Evolutionary conservation across 305 asterid species (phyloP), one percentile per base, ranked within the genome.

Genomic region (Andrographis paniculata): DNA sequence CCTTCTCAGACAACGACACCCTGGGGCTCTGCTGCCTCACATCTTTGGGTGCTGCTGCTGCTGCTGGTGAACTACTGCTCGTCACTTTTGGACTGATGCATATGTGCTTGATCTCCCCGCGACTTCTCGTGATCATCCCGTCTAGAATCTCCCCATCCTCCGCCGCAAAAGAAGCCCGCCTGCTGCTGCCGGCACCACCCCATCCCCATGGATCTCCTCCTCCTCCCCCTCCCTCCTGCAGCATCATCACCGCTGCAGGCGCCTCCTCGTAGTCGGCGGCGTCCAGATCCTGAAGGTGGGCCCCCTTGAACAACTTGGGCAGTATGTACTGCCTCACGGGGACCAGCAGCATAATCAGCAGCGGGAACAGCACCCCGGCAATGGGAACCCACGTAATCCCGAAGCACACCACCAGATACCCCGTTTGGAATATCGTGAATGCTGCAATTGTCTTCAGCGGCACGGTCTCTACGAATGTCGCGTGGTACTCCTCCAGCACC

Each of bases 361-460:
- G 69, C 28, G 96, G 93, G 66, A 87, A 87, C 8, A 87, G 77
- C 19, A 87, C 57, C 17, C 96, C 96, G 4, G 94, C 96, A 20
- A 87, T 68, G 13, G 96, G 96, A 50, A 83, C 87, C 96, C 96
- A 87, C 11, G 96, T 83, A 39, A 87, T 65, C 8, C 93, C 96
- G 30, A 82, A 87, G 56, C 96, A 87, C 30, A 82, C 77, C 19
- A 87, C 75, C 78, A 87, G 68, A 30, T 87, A 87, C 0, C 59
- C 51, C 9, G 85, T 70, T 41, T 83, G 96, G 57, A 87, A 87
- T 20, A 78, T 39, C 1, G 96, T 87, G 35, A 87, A 83, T 42
- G 63, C 43, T 3, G 85, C 94, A 8, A 83, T 87, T 23, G 81
- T 52, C 78, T 61, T 87, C 77, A 87, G 80, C 8, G 96, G 96